Evolutionary conservation across 352 stramenopile genomes (phyloP), one percentile per base, ranked within the genome.

Genomic region (Phytopythium boreale): DNA sequence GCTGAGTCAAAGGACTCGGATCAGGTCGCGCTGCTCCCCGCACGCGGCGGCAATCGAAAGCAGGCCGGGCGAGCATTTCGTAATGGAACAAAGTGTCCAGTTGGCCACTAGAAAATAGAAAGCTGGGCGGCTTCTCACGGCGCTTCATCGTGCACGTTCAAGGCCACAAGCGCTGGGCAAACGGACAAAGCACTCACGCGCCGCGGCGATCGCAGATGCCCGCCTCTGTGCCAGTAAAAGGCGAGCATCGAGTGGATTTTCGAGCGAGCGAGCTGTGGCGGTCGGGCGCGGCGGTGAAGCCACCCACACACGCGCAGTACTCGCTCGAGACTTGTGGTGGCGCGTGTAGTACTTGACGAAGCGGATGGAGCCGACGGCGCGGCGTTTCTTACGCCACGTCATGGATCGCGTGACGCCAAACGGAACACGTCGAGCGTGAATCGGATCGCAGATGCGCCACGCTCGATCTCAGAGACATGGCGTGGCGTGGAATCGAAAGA

Each of bases 31-130:
- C 41, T 20, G 5, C 31, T 36, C 8, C 31, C 31, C 8, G 31
- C 31, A 8, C 31, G 8, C 31, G 31, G 29, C 7, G 29, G 29
- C 29, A 34, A 34, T 34, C 29, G 29, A 34, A 34, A 34, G 29
- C 4, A 7, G 29, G 29, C 29, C 29, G 29, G 17, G 41, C 17
- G 17, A 2, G 20, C 20, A 22, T 24, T 52, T 31, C 46, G 22
- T 52, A 52, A 52, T 17, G 46, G 10, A 17, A 11, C n/a, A 22
- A 31, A 52, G n/a, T 8, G 46, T 52, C 11, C 22, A 52, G 46
- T 52, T 29, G 46, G 46, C 46, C 46, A 52, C 46, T 29, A 52
- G 22, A 52, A 27, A 9, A 22, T 52, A 14, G 46, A 52, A 52
- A 22, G 46, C 46, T 19, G 22, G 12, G n/a, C 22, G 22, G 46